Evolutionary conservation across 2,329 filamentous ascomycete species (phyloP).

Genomic region (Neonectria ditissima): DNA sequence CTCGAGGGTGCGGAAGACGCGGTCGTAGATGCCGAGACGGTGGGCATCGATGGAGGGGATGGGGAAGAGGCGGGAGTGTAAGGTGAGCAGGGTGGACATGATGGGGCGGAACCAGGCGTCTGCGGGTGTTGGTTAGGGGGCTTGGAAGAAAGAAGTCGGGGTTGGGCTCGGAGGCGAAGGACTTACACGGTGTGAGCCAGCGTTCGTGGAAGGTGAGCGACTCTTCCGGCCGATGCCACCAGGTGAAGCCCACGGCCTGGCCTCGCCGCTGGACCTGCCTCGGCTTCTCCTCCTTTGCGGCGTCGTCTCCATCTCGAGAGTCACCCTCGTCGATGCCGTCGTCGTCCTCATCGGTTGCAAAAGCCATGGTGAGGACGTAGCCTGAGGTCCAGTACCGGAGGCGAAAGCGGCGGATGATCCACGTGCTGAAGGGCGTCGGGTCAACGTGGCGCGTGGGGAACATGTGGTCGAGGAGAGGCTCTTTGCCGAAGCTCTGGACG

Average conservation of each 20-base stretch:
- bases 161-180: not conserved
- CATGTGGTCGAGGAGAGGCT: constrained; percentile 48
- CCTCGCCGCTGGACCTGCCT: constrained; percentile 1
- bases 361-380: constrained; percentile 46
- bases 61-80: constrained; percentile 44
- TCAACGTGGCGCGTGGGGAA: constrained; percentile 45
- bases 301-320: not conserved
- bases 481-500: constrained; percentile 45
- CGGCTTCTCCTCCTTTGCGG: not conserved
- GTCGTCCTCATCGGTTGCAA: constrained; percentile 31
- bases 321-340: not conserved
- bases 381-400: constrained; percentile 50
- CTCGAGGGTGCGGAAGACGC: constrained; percentile 43
- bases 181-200: constrained; percentile 50
- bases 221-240: constrained; percentile 48
- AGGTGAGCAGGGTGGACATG: constrained; percentile 38
- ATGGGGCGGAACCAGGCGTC: constrained; percentile 49
- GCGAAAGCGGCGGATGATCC: constrained; percentile 45
- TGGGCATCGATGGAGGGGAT: constrained; percentile 36
- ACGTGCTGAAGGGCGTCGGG: constrained; percentile 35
- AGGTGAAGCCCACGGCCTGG: constrained; percentile 47
- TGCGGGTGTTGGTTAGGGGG: constrained; percentile 23
- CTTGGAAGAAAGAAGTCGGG: not conserved
- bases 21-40: constrained; percentile 41
- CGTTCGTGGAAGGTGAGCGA: constrained; percentile 45